Evolutionary conservation across 129 eudicot genomes (phyloP), one percentile per base, ranked within the genome.

Genomic region (Saussurea involucrata): DNA sequence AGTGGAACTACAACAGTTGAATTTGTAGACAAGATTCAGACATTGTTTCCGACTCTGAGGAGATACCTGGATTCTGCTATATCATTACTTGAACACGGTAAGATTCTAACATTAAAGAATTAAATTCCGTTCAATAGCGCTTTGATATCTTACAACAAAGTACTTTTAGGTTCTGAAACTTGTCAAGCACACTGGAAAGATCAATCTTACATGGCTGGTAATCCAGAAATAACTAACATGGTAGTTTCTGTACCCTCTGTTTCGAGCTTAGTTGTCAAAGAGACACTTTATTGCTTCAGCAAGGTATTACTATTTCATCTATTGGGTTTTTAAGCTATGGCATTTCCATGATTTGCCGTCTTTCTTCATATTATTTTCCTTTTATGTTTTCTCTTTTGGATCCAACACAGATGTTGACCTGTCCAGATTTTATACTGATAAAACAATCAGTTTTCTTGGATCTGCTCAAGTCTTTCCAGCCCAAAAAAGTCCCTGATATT

Each of bases 171-270:
- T 36, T 69, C 86, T 72, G 92, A 85, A 75, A 73, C 84, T 21
- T 92, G 97, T 84, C 86, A 87, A 79, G 84, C 78, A 63, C 97
- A 92, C 81, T 92, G 97, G 97, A 86, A 64, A 24, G 80, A 71
- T 73, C 92, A 92, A 28, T 89, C 89, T 80, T 69, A 63, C 55
- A 78, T 87, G 75, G 86, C 92, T 80, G 92, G 86, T 55, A 89
- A 87, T 71, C 95, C 96, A 36, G 90, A 92, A 46, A 74, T 84
- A 28, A 31, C 63, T 57, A 83, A 49, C 49, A 80, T 83, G 78
- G 76, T 73, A n/a, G 66, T 85, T 80, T 83, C 88, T 63, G 81
- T 83, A 63, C 75, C 84, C 68, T 73, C 81, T 24, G 83, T 81
- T 75, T 85, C 87, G 31, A 77, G 85, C 63, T 89, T 80, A 32